Evolutionary conservation across 371 early-diverging fungal genomes (phyloP).

Genomic region (Thermomucor indicae-seudaticae): DNA sequence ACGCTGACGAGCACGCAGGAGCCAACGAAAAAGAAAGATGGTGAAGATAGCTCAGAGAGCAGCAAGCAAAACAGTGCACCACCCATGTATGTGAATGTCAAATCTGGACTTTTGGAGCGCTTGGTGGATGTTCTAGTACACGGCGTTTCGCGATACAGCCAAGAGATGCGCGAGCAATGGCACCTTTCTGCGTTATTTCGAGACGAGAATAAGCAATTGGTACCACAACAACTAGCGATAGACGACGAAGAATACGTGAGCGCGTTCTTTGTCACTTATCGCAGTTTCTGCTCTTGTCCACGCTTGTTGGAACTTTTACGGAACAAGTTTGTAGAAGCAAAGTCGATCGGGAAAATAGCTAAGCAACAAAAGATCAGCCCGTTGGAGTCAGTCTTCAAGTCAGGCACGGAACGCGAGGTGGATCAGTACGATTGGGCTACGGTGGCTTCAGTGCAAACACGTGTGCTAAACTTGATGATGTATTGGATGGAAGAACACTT

Average conservation of each 20-base stretch:
- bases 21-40: constrained; percentile 2
- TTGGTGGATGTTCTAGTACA: constrained; percentile 50
- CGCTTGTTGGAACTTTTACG: constrained; percentile 49
- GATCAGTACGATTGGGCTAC: constrained; percentile 24
- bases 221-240: constrained; percentile 20
- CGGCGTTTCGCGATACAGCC: constrained; percentile 42
- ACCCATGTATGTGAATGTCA: constrained; percentile 31
- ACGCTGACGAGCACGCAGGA: constrained; percentile 9
- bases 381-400: constrained; percentile 8
- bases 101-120: constrained; percentile 48
- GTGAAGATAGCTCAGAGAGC: neutral
- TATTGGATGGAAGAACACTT: constrained; percentile 65
- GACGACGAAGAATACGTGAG: constrained; percentile 44
- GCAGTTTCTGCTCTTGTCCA: constrained; percentile 44
- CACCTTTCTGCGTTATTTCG: constrained; percentile 13
- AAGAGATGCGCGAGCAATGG: constrained; percentile 44
- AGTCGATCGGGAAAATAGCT: constrained; percentile 9
- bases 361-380: constrained; percentile 3
- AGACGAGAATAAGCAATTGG: constrained; percentile 11
- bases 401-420: neutral
- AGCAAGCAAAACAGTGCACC: neutral
- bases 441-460: constrained; percentile 35
- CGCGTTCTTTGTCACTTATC: constrained; percentile 57
- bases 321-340: constrained; percentile 38
- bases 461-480: constrained; percentile 52